Evolutionary conservation across 805 yeast species (phyloP), one percentile per base, ranked within the genome.

Genomic region (Yamadazyma paraphyllophila): DNA sequence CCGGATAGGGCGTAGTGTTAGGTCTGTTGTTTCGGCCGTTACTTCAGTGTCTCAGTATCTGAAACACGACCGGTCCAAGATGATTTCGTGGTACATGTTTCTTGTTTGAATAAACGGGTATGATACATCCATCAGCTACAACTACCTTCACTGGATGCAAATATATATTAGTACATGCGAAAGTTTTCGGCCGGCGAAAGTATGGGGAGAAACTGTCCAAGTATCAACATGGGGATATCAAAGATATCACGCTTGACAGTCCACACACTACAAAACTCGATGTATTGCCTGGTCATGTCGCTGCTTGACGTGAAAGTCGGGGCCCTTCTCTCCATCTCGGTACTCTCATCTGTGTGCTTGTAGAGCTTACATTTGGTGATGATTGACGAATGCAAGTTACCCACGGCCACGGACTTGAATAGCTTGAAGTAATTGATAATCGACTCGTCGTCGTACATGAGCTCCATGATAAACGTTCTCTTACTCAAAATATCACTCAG

Each of bases 211-310:
- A 86, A 85, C 58, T 88, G 92, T 0, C 96, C 96, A 37, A 86
- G 83, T 14, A 88, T 81, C 57, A 88, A 69, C 88, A 87, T 82
- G 7, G 96, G 95, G 39, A 88, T 80, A 63, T 86, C 92, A 65
- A 86, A 88, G 39, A 83, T 80, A 65, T 88, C 96, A 53, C 94
- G 69, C 53, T 85, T 85, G 12, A 88, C 88, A 0, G 96, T 88
- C 90, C 94, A 85, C 12, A 88, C 88, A 35, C 88, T 81, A 33
- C 90, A 83, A 55, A 90, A 86, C 48, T 80, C 80, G 17, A 83
- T 75, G 45, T 44, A 67, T 12, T 59, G 68, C 31, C 43, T 37
- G n/a, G 46, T 46, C 39, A 26, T 47, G 65, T 44, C 65, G 64
- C 16, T 47, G 12, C 9, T 41, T 43, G 13, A 44, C 20, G 29